Base-by-base conservation (phyloP, 2,329 filamentous ascomycete species). In the Trichoderma asperellum region DNA sequence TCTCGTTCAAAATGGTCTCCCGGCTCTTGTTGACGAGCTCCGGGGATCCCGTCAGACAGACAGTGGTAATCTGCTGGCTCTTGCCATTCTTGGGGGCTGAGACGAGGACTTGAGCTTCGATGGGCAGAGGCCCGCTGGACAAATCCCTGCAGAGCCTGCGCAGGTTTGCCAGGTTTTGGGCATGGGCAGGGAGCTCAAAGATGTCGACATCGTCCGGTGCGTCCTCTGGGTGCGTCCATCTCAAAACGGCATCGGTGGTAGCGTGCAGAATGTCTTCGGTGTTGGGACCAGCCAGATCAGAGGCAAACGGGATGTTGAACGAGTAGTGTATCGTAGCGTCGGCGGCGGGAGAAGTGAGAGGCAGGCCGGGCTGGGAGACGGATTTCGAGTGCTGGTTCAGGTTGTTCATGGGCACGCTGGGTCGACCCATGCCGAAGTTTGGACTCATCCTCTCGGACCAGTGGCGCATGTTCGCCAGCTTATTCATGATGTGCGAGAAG, bases 221-320 rank as follows among this genome's bases (percentile, higher is more conserved):
- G 75, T 92, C 93, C 78, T 93, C 92, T 72, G 95, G 92, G 80
- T 97, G 95, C 62, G 93, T 96, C 96, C 96, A 99, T 79, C 93
- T 90, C 73, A 95, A 88, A 73, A 97, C 90, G 71, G 95, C 94
- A 74, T 93, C 92, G 69, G 90, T 89, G 72, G 92, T 97, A 72
- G 95, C 94, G 82, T 97, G 95, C 71, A 98, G 88, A 76, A 99
- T 93, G 81, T 98, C 94, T 80, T 97, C 94, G 74, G 92, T 92
- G 77, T 98, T 94, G 72, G 96, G 96, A 40, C 96, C 96, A 72
- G 92, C 88, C 71, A 99, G 89, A 76, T 95, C 95, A 73, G 93
- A 97, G 74, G 94, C 91, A 82, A 98, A 97, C 71, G 96, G 96
- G 60, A 99, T 92, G 79, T 97, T 98, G 89, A 99, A 98, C 73